Conservation (phyloP, 306 rosid genomes). For the Ceratonia siliqua region DNA sequence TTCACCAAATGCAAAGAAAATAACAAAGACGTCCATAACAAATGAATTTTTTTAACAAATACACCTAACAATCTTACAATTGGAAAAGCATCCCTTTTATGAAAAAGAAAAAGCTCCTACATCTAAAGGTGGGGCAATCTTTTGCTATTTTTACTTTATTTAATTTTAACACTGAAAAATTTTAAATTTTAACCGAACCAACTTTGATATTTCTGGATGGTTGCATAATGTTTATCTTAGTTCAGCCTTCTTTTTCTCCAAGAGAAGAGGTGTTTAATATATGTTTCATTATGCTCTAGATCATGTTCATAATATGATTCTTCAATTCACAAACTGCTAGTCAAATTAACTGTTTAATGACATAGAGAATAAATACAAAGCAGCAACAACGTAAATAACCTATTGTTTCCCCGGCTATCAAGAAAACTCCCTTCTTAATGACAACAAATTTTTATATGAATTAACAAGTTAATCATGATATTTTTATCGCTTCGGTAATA, state of each 20-base stretch:
- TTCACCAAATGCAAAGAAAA: slow-evolving; percentile 9
- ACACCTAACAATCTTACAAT: slow-evolving; percentile 2
- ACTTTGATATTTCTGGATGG: not conserved
- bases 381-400: slow-evolving; percentile 11
- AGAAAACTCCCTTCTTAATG: not conserved
- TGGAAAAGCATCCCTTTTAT: not conserved
- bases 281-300: slow-evolving; percentile 11
- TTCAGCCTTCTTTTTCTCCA: not conserved
- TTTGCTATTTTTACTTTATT: not conserved
- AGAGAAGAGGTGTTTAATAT: not conserved
- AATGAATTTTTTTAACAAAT: not conserved
- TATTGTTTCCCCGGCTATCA: not conserved
- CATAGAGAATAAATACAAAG: slow-evolving; percentile 23
- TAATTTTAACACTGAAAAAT: slow-evolving; percentile 12
- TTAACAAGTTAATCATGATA: not conserved
- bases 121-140: not conserved
- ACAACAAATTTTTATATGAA: slow-evolving; percentile 10
- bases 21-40: not conserved
- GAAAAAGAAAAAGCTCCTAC: not conserved
- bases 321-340: not conserved
- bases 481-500: not conserved
- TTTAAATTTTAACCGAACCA: not conserved
- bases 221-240: slow-evolving; percentile 14
- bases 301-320: slow-evolving; percentile 8
- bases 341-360: slow-evolving; percentile 5